These are phyloP conservation scores for Zygosaccharomyces rouxii DNA, from an alignment of 805 yeast species.

Conservation along the genomic window DNA sequence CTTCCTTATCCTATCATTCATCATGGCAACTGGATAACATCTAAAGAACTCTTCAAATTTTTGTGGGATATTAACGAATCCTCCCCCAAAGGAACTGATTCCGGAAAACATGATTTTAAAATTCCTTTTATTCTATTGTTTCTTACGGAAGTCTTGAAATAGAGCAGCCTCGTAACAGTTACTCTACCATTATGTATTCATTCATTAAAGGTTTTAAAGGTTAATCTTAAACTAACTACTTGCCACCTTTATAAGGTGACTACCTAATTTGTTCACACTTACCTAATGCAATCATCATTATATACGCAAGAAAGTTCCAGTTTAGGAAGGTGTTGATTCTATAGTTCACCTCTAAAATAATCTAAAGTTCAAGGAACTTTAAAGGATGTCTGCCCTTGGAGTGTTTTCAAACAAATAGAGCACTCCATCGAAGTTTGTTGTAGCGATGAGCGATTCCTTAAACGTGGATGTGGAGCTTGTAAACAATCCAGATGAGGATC, in stretches of 20 bases:
- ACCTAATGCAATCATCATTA: not conserved
- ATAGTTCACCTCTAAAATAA: not conserved
- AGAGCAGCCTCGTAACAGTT: not conserved
- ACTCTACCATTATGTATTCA: not conserved
- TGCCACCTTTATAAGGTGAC: not conserved
- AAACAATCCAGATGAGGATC: slow-evolving; percentile 1
- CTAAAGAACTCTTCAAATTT: slow-evolving; percentile 82
- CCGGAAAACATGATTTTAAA: slow-evolving; percentile 36
- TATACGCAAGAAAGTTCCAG: not conserved
- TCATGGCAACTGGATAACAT: slow-evolving; percentile 86
- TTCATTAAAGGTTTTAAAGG: not conserved
- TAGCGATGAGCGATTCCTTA: not conserved
- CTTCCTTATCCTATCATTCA: slow-evolving; percentile 70
- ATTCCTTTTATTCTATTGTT: not conserved
- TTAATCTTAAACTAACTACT: not conserved
- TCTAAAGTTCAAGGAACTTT: slow-evolving; percentile 2
- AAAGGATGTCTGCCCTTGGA: not conserved
- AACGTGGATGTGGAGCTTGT: slow-evolving; percentile 1
- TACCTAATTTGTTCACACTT: not conserved
- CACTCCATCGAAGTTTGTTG: not conserved
- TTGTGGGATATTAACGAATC: slow-evolving; percentile 36
- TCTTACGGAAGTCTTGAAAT: not conserved
- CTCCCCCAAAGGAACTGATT: slow-evolving; percentile 29
- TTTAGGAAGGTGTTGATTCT: slow-evolving; percentile 3
- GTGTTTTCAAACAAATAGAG: not conserved